Percentiles rank a stretch among this genome's conserved stretches.
These are phyloP conservation scores for Friedmanniomyces endolithicus DNA, from an alignment of 495 filamentous ascomycete species.

Conservation along the genomic window DNA sequence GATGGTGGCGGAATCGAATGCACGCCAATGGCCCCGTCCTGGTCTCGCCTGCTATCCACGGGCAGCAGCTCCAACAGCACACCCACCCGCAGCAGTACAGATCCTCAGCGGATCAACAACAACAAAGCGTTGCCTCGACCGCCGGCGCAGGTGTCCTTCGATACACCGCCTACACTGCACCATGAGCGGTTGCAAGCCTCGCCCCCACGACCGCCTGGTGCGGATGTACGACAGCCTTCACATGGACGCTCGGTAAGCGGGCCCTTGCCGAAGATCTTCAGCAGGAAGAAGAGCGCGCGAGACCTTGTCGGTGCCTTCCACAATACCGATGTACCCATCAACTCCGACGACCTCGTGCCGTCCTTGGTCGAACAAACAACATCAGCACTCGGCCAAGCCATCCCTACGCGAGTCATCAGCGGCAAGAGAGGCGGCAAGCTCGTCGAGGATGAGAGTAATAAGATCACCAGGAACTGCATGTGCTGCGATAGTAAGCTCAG, in stretches of 20 bases:
- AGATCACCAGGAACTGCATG: slow-evolving; percentile 34
- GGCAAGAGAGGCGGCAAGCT: slow-evolving; percentile 12
- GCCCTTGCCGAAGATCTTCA: slow-evolving; percentile 19
- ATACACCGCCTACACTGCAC: slow-evolving; percentile 15
- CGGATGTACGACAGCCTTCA: slow-evolving; percentile 5
- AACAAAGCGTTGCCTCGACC: slow-evolving; percentile 18
- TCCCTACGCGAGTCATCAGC: slow-evolving; percentile 6
- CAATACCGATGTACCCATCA: slow-evolving; percentile 17
- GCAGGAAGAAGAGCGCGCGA: slow-evolving; percentile 18
- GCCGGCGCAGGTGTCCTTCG: slow-evolving; percentile 7
- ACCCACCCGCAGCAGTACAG: neutral
- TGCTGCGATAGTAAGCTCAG: slow-evolving; percentile 59
- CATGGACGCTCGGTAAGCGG: slow-evolving; percentile 21
- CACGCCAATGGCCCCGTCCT: slow-evolving; percentile 19
- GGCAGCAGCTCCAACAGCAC: neutral
- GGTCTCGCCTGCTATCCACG: slow-evolving; percentile 19
- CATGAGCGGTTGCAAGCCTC: slow-evolving; percentile 4
- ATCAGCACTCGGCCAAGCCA: too few relatives aligned
- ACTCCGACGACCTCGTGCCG: slow-evolving; percentile 17
- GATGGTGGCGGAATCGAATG: neutral
- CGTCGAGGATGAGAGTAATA: slow-evolving; percentile 29
- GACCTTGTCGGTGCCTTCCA: slow-evolving; percentile 9
- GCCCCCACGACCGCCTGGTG: slow-evolving; percentile 2
- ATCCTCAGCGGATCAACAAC: neutral
- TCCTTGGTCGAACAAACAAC: slow-evolving; percentile 6